Conservation (phyloP, 2,329 filamentous ascomycete species). For the Fusarium protoensiforme region DNA sequence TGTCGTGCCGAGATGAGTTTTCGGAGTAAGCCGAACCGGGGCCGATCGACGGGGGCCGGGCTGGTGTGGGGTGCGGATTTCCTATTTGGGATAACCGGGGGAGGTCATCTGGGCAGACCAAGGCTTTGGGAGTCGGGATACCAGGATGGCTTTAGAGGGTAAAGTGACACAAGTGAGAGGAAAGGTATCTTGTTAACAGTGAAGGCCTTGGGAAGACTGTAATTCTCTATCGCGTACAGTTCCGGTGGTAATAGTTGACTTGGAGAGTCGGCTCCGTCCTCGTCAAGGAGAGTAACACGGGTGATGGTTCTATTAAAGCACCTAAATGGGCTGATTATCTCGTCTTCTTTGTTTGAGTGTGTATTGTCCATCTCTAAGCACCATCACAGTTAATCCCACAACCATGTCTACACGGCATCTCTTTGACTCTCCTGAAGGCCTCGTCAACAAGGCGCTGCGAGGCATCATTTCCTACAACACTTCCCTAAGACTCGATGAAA, state of each 20-base stretch:
- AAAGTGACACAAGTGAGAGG: background rate
- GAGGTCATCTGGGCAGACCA: conserved; percentile 1
- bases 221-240: background rate
- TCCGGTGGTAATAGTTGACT: conserved; percentile 9
- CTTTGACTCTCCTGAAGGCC: conserved; percentile 63
- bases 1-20: background rate
- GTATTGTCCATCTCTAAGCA: background rate
- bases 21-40: background rate
- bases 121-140: conserved; percentile 2
- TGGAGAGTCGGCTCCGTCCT: background rate
- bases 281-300: background rate
- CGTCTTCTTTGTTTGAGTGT: background rate
- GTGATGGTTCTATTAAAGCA: background rate
- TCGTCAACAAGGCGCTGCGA: conserved; percentile 62
- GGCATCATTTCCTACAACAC: conserved; percentile 66
- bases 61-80: conserved; percentile 20
- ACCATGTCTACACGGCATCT: conserved; percentile 65
- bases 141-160: conserved; percentile 4
- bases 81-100: conserved; percentile 36
- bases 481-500: conserved; percentile 59
- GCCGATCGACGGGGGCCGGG: background rate
- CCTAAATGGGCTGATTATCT: background rate
- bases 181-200: background rate
- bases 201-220: background rate
- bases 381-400: background rate